Percentiles rank a stretch among this genome's conserved stretches.
Conservation (phyloP, 495 filamentous ascomycete genomes). For the Platismatia glauca region DNA sequence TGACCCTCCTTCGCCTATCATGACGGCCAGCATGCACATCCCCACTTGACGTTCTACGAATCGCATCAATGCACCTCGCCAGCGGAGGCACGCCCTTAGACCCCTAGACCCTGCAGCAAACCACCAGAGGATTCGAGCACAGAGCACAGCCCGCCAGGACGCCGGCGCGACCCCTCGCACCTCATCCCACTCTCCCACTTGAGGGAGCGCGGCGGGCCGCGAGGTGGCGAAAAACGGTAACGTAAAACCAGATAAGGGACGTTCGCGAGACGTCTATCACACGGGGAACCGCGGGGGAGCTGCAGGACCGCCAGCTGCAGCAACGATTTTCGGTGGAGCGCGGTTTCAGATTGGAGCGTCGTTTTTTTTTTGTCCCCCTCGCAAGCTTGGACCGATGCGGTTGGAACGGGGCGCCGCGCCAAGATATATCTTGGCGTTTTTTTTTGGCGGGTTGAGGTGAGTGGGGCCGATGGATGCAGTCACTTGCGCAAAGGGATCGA, state of each 20-base stretch:
- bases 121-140: no score
- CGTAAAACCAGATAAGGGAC: no score
- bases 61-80: background rate
- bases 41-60: no score
- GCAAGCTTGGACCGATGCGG: conserved; percentile 4
- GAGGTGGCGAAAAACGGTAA: no score
- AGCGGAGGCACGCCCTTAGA: background rate
- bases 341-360: background rate
- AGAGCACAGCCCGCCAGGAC: no score
- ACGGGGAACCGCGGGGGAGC: no score
- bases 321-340: background rate
- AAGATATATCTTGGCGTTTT: background rate
- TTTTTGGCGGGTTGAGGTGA: background rate
- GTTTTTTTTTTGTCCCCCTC: background rate
- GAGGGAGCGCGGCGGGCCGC: no score
- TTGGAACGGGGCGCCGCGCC: background rate
- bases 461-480: background rate
- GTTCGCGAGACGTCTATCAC: no score
- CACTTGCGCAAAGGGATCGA: background rate
- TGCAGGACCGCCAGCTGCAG: no score
- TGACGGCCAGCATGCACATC: background rate
- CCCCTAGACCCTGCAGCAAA: no score
- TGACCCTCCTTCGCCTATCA: background rate
- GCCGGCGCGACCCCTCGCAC: background rate
- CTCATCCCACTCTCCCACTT: no score